A percentile compares a stretch with the other conserved stretches of the same genome.
phyloP scores from a whole-genome alignment of 441 rosid species.

The Breynia disticha region DNA sequence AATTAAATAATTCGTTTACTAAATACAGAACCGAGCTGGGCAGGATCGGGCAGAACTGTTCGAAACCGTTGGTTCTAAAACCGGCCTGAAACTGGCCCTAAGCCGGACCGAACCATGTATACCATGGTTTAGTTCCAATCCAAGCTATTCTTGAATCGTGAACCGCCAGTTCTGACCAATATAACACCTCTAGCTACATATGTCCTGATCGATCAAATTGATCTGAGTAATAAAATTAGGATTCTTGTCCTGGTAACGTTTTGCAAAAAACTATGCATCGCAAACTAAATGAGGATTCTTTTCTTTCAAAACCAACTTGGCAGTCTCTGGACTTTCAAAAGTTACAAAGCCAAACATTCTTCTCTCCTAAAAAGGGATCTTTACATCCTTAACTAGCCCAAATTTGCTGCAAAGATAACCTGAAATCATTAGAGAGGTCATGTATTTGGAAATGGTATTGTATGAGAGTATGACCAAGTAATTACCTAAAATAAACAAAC shows the following conservation, averaged over 20 bases:
- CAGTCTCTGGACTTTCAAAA: constrained; percentile 53
- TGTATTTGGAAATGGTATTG: not conserved
- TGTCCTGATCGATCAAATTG: too few species aligned
- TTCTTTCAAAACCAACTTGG: constrained; percentile 44
- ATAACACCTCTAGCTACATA: too few species aligned
- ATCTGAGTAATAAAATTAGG: constrained; percentile 44
- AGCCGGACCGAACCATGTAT: too few species aligned
- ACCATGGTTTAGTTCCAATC: too few species aligned
- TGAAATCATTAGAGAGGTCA: not conserved
- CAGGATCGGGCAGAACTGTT: too few species aligned
- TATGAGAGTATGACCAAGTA: not conserved
- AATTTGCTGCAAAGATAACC: constrained; percentile 30
- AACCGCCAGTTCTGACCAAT: too few species aligned
- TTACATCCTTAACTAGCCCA: constrained; percentile 63
- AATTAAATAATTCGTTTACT: too few species aligned
- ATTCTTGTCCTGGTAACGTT: constrained; percentile 68
- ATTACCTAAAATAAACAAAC: constrained; percentile 52
- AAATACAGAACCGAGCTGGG: too few species aligned
- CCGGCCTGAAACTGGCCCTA: too few species aligned
- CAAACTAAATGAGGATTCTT: constrained; percentile 67
- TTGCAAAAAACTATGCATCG: constrained; percentile 62
- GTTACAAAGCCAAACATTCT: constrained; percentile 75
- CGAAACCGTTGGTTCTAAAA: too few species aligned
- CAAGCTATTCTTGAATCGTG: too few species aligned
- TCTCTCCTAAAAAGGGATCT: constrained; percentile 62